phyloP scores from a whole-genome alignment of 2,329 filamentous ascomycete species.

The Ophiostoma montium region DNA sequence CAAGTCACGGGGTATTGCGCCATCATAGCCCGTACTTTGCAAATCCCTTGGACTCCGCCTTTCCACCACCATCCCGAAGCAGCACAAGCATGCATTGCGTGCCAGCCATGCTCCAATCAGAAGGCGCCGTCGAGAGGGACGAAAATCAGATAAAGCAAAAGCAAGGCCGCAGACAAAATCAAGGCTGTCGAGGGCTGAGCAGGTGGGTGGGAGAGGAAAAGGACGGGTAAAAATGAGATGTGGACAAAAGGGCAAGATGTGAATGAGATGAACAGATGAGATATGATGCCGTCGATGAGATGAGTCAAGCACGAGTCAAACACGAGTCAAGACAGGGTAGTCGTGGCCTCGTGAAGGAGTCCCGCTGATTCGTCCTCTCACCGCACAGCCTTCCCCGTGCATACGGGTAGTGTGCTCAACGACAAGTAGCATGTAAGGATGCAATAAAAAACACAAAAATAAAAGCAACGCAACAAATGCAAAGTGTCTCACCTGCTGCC shows the following conservation, averaged over 20 bases:
- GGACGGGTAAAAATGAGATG: background rate
- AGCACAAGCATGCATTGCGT: conserved; percentile 7
- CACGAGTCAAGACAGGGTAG: no score
- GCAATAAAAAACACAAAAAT: background rate
- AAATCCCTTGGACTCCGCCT: conserved; percentile 20
- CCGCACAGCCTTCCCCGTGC: no score
- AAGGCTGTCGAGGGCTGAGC: conserved; percentile 10
- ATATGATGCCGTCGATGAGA: no score
- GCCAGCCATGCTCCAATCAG: conserved; percentile 20
- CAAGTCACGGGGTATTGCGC: conserved; percentile 47
- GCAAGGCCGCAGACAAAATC: background rate
- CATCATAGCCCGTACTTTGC: conserved; percentile 35
- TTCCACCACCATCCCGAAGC: conserved; percentile 10
- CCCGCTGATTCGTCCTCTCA: no score
- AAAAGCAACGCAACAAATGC: conserved; percentile 1
- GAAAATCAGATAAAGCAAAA: background rate
- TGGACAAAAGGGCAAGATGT: no score
- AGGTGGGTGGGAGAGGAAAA: background rate
- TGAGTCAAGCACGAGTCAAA: no score
- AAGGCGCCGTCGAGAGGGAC: conserved; percentile 1
- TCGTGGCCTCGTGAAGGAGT: no score
- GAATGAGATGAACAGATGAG: no score
- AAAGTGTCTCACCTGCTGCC: conserved; percentile 26
- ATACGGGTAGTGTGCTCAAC: no score
- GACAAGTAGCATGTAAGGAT: no score